Base-by-base conservation (phyloP, 2,329 filamentous ascomycete species). In the Ampelomyces quisqualis region DNA sequence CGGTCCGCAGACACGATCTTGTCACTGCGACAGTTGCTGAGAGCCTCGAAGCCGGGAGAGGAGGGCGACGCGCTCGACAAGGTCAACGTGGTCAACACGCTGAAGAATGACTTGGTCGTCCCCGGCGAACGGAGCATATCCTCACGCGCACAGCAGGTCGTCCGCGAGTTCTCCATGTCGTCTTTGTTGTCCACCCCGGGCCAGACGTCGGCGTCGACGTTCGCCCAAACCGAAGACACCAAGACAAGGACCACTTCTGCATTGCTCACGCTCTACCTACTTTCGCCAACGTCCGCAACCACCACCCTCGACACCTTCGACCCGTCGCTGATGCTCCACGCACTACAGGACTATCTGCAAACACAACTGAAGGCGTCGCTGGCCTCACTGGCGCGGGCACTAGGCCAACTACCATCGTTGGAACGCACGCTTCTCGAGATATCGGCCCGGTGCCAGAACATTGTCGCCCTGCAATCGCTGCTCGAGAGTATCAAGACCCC, bases 361-460 rank as follows among this genome's bases (percentile, higher is more conserved):
- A 86, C 86, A 0, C 80, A 88, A 2, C 74, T 96, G 10, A 88
- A 90, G 45, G 85, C 85, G 31, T 90, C 88, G 26, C 76, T 91
- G 5, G 82, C 87, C 9, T 78, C 84, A 0, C 75, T 98, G 7
- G 77, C 86, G 1, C 77, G 90, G 15, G 84, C 88, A 0, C 76
- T 98, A 11, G 83, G 85, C 3, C 86, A 88, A 43, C 76, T 97
- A 2, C 88, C 91, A 0, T 85, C 80, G 0, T 77, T 97, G 20
- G 90, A 97, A 33, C 80, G 88, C 36, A 86, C 89, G 0, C 76
- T 97, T 1, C 75, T 81, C 11, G 93, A 97, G 58, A 82, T 95
- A 15, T 86, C 87, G 5, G 82, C 84, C 4, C 79, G 88, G 31
- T 96, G 91, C 62, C 90, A 95, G 64, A 95, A 94, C 60, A 81